phyloP scores from a whole-genome alignment of 106 monocot species.

The Dendrobium chrysotoxum region DNA sequence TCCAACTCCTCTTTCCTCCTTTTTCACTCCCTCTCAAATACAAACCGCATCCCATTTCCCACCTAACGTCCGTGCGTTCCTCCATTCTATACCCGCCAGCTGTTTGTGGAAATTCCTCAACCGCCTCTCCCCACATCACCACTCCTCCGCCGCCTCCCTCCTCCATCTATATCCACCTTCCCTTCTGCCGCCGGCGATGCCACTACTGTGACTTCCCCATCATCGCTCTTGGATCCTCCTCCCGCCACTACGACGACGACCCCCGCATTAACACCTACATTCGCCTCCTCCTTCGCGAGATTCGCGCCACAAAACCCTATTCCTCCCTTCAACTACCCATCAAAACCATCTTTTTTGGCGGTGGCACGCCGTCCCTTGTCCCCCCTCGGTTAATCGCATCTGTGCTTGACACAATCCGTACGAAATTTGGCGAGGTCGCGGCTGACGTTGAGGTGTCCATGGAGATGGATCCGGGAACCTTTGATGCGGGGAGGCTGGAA shows the following conservation, averaged over 20 bases:
- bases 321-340: constrained; percentile 27
- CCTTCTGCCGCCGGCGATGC: constrained; percentile 96
- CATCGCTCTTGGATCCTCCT: constrained; percentile 72
- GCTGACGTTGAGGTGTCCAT: constrained; percentile 66
- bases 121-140: not conserved
- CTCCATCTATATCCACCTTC: constrained; percentile 95
- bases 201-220: constrained; percentile 98
- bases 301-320: constrained; percentile 29
- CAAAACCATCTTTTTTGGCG: constrained; percentile 80
- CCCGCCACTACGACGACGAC: constrained; percentile 30
- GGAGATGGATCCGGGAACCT: constrained; percentile 99
- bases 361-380: constrained; percentile 93
- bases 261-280: constrained; percentile 67
- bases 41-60: not conserved
- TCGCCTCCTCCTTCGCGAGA: constrained; percentile 64
- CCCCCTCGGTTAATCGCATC: constrained; percentile 44
- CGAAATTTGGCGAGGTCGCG: constrained; percentile 33
- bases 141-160: constrained; percentile 25
- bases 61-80: not conserved
- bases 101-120: constrained; percentile 4
- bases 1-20: not conserved
- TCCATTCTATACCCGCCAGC: not conserved
- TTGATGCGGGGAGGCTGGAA: constrained; percentile 39
- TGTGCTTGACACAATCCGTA: constrained; percentile 35
- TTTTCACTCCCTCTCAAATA: not conserved